Conservation (phyloP, 2,329 filamentous ascomycete genomes). For the Curvularia sp. region DNA sequence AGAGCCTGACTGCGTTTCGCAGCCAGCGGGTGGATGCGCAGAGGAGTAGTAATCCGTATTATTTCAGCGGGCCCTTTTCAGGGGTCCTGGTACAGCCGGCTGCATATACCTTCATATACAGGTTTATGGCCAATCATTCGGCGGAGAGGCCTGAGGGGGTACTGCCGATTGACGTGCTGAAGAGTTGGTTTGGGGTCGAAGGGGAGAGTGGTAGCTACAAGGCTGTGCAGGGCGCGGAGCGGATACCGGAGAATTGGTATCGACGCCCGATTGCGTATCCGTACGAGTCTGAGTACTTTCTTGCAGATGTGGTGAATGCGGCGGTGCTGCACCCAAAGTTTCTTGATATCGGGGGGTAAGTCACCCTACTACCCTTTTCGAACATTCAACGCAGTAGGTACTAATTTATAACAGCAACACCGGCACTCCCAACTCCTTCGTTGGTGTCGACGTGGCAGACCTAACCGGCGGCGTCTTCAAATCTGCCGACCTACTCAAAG, state of each 20-base stretch:
- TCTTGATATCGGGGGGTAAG: conserved; percentile 29
- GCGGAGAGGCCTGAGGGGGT: conserved; percentile 25
- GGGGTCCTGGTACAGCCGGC: conserved; percentile 36
- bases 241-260: conserved; percentile 28
- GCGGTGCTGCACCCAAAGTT: conserved; percentile 33
- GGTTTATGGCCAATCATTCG: conserved; percentile 38
- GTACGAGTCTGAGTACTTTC: conserved; percentile 31
- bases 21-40: conserved; percentile 31
- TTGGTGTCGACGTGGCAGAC: conserved; percentile 25
- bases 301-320: conserved; percentile 28
- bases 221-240: conserved; percentile 27
- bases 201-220: conserved; percentile 25
- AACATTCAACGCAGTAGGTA: neutral
- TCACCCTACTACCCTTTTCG: neutral
- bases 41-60: conserved; percentile 23
- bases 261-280: conserved; percentile 31
- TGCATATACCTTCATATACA: conserved; percentile 37
- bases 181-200: conserved; percentile 35
- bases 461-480: conserved; percentile 30
- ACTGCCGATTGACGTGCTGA: conserved; percentile 25
- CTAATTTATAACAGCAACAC: conserved; percentile 21
- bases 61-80: conserved; percentile 34
- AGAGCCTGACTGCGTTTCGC: conserved; percentile 30
- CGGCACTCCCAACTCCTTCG: conserved; percentile 33
- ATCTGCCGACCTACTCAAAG: conserved; percentile 19